A percentile compares a stretch with the other conserved stretches of the same genome.
Evolutionary conservation across 208 protist species (phyloP).

Genomic region (Kentomonas sorsogonicus): DNA sequence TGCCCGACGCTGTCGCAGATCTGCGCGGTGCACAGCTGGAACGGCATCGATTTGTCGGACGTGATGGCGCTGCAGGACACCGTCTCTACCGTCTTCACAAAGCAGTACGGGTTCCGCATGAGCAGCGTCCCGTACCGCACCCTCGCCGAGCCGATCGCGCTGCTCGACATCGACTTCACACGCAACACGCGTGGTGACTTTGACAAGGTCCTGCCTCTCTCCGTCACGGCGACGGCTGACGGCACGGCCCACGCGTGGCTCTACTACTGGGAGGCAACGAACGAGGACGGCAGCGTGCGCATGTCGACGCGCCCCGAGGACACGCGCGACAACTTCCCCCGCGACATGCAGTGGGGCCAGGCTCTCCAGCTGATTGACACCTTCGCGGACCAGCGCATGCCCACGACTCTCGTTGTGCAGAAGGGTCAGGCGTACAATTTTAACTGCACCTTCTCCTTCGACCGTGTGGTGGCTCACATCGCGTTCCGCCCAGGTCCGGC

Average conservation of each 20-base stretch:
- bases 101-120: slow-evolving; percentile 92
- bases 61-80: slow-evolving; percentile 90
- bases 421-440: slow-evolving; percentile 49
- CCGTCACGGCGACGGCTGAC: slow-evolving; percentile 41
- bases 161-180: slow-evolving; percentile 85
- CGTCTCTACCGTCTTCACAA: slow-evolving; percentile 87
- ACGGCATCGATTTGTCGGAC: slow-evolving; percentile 71
- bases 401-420: slow-evolving; percentile 36
- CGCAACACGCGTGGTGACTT: slow-evolving; percentile 26
- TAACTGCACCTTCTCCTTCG: slow-evolving; percentile 46
- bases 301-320: slow-evolving; percentile 86
- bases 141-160: slow-evolving; percentile 60
- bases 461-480: slow-evolving; percentile 69
- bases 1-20: slow-evolving; percentile 68
- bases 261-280: slow-evolving; percentile 67
- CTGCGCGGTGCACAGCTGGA: slow-evolving; percentile 74
- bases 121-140: slow-evolving; percentile 68
- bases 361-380: slow-evolving; percentile 84
- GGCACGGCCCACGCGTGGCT: slow-evolving; percentile 84
- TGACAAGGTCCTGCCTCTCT: slow-evolving; percentile 21
- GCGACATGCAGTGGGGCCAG: slow-evolving; percentile 94
- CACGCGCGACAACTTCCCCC: slow-evolving; percentile 86
- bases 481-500: slow-evolving; percentile 11
- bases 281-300: slow-evolving; percentile 22
- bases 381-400: slow-evolving; percentile 36